Conservation (phyloP, 768 basidiomycete species). For the Mycena crocata region DNA sequence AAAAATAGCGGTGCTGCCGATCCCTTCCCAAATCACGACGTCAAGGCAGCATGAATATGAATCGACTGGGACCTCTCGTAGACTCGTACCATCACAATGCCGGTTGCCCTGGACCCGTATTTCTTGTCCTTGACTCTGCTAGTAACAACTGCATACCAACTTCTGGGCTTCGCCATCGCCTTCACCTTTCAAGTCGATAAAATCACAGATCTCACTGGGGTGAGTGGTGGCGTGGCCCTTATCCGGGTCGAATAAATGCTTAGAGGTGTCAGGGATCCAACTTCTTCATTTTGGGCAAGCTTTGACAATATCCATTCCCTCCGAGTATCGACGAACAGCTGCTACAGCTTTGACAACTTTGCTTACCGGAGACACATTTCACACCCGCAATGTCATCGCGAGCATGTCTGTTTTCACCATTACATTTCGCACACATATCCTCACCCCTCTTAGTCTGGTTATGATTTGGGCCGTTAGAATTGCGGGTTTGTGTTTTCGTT, state of each 20-base stretch:
- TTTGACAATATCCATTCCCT: neutral
- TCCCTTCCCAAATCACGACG: slow-evolving; percentile 3
- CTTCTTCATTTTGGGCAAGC: slow-evolving; percentile 70
- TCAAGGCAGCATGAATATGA: too few relatives aligned
- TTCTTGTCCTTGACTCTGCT: slow-evolving; percentile 63
- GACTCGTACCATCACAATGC: slow-evolving; percentile 40
- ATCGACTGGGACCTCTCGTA: neutral
- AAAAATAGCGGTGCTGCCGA: slow-evolving; percentile 23
- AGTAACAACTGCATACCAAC: slow-evolving; percentile 68
- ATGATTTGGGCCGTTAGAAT: slow-evolving; percentile 77
- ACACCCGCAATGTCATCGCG: slow-evolving; percentile 65
- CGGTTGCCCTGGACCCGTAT: slow-evolving; percentile 60
- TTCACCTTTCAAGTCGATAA: slow-evolving; percentile 81
- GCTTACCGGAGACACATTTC: slow-evolving; percentile 69
- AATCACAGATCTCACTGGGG: slow-evolving; percentile 77
- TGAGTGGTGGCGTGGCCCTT: slow-evolving; percentile 25
- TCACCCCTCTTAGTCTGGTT: slow-evolving; percentile 56
- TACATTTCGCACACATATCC: slow-evolving; percentile 36
- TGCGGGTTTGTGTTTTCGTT: slow-evolving; percentile 50
- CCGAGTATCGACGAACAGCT: neutral
- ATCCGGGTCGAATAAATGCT: neutral
- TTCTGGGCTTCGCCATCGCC: slow-evolving; percentile 71
- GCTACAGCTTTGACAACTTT: slow-evolving; percentile 68
- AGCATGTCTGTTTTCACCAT: slow-evolving; percentile 51
- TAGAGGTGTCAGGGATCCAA: slow-evolving; percentile 60